Conservation (phyloP, 805 yeast species). For the Ogataea paradorogensis region DNA sequence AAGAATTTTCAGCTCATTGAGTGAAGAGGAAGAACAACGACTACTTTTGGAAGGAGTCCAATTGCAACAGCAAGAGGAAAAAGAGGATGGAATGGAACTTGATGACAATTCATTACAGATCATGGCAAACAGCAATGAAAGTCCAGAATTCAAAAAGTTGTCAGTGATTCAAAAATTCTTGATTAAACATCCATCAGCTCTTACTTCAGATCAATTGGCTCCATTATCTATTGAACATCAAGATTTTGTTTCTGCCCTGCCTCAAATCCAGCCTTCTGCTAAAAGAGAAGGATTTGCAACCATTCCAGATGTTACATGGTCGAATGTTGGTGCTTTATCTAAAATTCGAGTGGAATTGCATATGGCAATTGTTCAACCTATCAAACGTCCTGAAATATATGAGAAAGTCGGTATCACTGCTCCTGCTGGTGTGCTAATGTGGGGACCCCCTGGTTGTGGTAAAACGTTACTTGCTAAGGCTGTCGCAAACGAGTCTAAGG, state of each 20-base stretch:
- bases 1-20: constrained; percentile 70
- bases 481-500: constrained; percentile 95
- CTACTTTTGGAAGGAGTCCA: constrained; percentile 18
- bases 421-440: constrained; percentile 93
- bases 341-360: constrained; percentile 84
- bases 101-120: constrained; percentile 13
- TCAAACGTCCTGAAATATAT: constrained; percentile 85
- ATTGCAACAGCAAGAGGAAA: constrained; percentile 10
- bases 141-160: constrained; percentile 12
- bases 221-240: constrained; percentile 72
- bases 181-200: constrained; percentile 70
- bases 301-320: constrained; percentile 96
- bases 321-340: constrained; percentile 85
- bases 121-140: constrained; percentile 2
- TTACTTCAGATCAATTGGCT: constrained; percentile 70
- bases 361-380: constrained; percentile 97
- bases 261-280: constrained; percentile 94
- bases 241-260: constrained; percentile 83
- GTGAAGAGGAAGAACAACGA: constrained; percentile 37
- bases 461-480: constrained; percentile 95
- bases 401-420: constrained; percentile 91
- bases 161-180: constrained; percentile 76
- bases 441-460: constrained; percentile 99
- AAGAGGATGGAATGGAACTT: constrained; percentile 26
- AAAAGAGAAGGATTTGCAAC: constrained; percentile 99